These are phyloP conservation scores for Grigorovia transvaalensis DNA, from an alignment of 805 yeast genomes.

Conservation along the genomic window DNA sequence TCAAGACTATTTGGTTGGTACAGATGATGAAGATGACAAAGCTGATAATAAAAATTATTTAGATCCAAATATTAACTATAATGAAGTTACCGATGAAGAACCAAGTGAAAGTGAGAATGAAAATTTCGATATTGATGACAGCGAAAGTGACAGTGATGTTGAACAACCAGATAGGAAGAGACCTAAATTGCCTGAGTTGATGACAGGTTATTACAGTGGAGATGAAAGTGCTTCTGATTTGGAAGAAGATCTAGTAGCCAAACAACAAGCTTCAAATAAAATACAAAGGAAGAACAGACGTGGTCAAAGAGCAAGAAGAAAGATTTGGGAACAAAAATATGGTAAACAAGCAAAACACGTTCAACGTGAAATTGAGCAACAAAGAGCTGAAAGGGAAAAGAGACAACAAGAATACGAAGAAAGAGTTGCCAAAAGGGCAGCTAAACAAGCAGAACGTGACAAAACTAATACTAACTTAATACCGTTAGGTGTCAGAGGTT, in stretches of 20 bases:
- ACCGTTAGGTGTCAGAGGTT: conserved; percentile 6
- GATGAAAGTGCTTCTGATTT: conserved; percentile 55
- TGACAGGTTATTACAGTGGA: conserved; percentile 76
- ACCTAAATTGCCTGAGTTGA: conserved; percentile 52
- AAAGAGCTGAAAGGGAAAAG: conserved; percentile 44
- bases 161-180: conserved; percentile 26
- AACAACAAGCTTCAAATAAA: conserved; percentile 24
- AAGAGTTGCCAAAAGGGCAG: conserved; percentile 57
- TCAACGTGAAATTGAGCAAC: conserved; percentile 48
- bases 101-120: conserved; percentile 33
- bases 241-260: conserved; percentile 42
- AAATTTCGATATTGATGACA: conserved; percentile 14
- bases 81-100: conserved; percentile 59
- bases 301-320: conserved; percentile 95
- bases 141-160: conserved; percentile 33
- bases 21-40: conserved; percentile 26
- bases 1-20: conserved; percentile 31
- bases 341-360: conserved; percentile 81
- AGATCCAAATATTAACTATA: conserved; percentile 30
- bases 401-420: conserved; percentile 60
- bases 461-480: conserved; percentile 8
- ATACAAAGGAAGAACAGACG: conserved; percentile 72
- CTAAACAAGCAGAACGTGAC: conserved; percentile 34
- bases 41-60: conserved; percentile 1
- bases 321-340: conserved; percentile 89